Evolutionary conservation across 2,329 filamentous ascomycete species (phyloP), one percentile per base, ranked within the genome.

Genomic region (Venturia effusa): DNA sequence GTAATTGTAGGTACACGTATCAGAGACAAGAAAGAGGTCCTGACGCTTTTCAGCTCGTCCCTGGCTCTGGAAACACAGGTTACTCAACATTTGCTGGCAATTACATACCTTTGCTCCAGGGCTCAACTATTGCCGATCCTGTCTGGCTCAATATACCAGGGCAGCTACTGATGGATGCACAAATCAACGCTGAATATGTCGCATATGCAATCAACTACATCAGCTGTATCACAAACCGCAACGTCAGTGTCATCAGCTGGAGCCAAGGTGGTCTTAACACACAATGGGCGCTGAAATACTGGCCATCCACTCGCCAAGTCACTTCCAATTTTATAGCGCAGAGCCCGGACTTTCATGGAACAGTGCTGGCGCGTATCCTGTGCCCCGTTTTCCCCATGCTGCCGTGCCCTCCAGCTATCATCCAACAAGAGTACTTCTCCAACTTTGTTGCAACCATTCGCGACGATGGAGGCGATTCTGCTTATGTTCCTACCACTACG

Each of bases 151-250:
- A 85, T 67, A 75, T 85, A 17, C 81, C 83, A 0, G 71, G 72
- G 1, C 73, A 74, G 45, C 74, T 80, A 43, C 73, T 83, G 11
- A 71, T 67, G 27, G 81, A 85, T 64, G 76, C 75, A 0, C 82
- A 84, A 67, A 66, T 72, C 34, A 84, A 81, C 67, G 72, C 80
- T 4, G 82, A 85, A 69, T 84, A 81, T 67, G 77, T 83, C 45
- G 80, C 81, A 3, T 84, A 85, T 69, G 81, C 82, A 5, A 80
- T 84, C 66, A 82, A 84, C 72, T 85, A 84, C 71, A 76, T 84
- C 64, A 55, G 71, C 74, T 34, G 73, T 55, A 61, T 61, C 40
- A 32, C 60, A 22, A 69, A 63, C n/a, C 4, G 72, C 27, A 74
- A 78, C 24, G 72, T 81, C 7, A 73, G 74, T 22, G 72, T 83